Evolutionary conservation across 208 protist genomes (phyloP).

Genomic region (Borovskyia barvae): DNA sequence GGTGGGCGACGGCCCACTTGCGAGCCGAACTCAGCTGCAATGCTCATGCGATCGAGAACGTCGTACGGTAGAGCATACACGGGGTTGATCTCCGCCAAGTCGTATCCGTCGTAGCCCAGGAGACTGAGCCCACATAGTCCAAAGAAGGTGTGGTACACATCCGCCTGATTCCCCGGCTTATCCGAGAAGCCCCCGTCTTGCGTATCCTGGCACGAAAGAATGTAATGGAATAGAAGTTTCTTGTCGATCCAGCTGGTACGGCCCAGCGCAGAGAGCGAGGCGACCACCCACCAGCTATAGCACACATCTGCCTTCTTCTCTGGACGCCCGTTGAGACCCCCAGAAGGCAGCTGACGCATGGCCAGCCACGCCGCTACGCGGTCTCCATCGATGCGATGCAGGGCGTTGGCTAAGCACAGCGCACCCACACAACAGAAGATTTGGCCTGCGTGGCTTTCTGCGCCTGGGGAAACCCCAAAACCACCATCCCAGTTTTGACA

Average conservation of each 20-base stretch:
- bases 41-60: conserved; percentile 58
- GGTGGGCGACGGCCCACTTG: conserved; percentile 41
- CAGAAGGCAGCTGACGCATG: conserved; percentile 97
- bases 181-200: conserved; percentile 98
- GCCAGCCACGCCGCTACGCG: conserved; percentile 97
- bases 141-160: conserved; percentile 99
- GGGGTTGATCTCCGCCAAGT: conserved; percentile 76
- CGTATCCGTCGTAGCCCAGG: conserved; percentile 82
- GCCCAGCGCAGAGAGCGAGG: conserved; percentile 93
- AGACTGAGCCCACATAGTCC: conserved; percentile 95
- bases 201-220: conserved; percentile 95
- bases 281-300: conserved; percentile 99
- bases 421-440: conserved; percentile 98
- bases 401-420: conserved; percentile 91
- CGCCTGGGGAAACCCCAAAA: conserved; percentile 94
- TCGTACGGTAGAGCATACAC: conserved; percentile 89
- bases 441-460: conserved; percentile 98
- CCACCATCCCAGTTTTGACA: conserved; percentile 99
- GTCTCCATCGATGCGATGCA: conserved; percentile 91
- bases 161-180: conserved; percentile 96
- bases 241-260: conserved; percentile 95
- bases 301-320: conserved; percentile 99
- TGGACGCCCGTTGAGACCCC: conserved; percentile 99
- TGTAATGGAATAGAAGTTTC: conserved; percentile 92
- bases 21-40: conserved; percentile 53